Evolutionary conservation across 2,329 filamentous ascomycete species (phyloP).

Genomic region (Thielaviopsis punctulata): DNA sequence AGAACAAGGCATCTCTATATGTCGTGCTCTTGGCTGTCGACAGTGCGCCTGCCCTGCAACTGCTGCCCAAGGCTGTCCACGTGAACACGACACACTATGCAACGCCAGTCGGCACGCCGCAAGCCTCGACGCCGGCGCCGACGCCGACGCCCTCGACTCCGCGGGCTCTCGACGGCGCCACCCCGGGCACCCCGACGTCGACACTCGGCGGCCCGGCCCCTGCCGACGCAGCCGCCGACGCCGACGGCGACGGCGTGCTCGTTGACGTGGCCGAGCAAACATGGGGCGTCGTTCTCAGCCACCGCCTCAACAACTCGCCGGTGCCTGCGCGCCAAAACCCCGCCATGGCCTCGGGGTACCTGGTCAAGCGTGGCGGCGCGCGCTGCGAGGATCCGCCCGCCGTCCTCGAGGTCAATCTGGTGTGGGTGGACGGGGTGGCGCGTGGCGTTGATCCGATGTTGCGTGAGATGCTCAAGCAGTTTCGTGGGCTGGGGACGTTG

Average conservation of each 20-base stretch:
- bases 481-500: constrained; percentile 49
- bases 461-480: constrained; percentile 53
- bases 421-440: constrained; percentile 37
- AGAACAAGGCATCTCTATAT: constrained; percentile 32
- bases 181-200: constrained; percentile 31
- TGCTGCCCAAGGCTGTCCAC: constrained; percentile 38
- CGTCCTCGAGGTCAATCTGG: constrained; percentile 45
- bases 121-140: constrained; percentile 36
- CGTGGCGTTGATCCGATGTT: constrained; percentile 46
- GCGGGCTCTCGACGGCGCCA: constrained; percentile 43
- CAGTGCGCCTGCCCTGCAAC: constrained; percentile 43
- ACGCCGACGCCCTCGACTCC: constrained; percentile 38
- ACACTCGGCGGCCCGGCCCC: constrained; percentile 21
- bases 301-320: constrained; percentile 44
- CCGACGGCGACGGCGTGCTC: constrained; percentile 49
- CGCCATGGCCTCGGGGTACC: constrained; percentile 45
- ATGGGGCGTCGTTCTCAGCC: constrained; percentile 55
- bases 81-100: constrained; percentile 31
- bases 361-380: constrained; percentile 44
- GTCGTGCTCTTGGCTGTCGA: constrained; percentile 48
- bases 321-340: constrained; percentile 37
- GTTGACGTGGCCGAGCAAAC: constrained; percentile 58
- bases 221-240: constrained; percentile 24
- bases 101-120: constrained; percentile 53
- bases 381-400: constrained; percentile 39